These are phyloP conservation scores for Acacia confusa DNA, from an alignment of 306 rosid species.

Conservation along the genomic window DNA sequence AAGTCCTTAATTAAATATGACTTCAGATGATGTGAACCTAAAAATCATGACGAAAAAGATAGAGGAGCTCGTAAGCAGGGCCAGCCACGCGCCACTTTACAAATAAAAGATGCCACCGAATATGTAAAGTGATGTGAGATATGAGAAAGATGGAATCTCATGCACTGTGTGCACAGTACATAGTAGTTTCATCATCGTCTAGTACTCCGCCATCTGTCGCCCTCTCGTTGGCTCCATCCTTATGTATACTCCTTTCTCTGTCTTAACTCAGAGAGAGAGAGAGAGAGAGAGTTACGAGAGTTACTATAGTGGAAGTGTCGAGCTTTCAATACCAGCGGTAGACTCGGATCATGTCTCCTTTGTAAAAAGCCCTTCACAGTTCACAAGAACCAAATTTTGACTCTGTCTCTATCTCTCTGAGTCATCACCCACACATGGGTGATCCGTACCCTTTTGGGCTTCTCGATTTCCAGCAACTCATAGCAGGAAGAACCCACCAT, in stretches of 20 bases:
- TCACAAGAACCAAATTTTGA: not conserved
- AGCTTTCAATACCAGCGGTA: conserved; percentile 62
- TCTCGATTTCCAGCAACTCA: conserved; percentile 62
- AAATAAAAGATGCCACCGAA: conserved; percentile 34
- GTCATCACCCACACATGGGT: conserved; percentile 8
- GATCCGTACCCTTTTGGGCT: conserved; percentile 51
- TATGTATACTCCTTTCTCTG: not conserved
- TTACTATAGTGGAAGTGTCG: conserved; percentile 34
- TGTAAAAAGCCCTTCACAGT: conserved; percentile 12
- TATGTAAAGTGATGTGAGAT: conserved; percentile 24
- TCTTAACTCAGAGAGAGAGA: not conserved
- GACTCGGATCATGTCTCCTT: conserved; percentile 95
- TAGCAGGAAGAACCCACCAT: conserved; percentile 39
- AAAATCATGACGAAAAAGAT: not conserved
- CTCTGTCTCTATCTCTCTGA: not conserved
- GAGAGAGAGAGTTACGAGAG: not conserved
- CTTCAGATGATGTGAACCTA: not conserved
- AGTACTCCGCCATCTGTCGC: conserved; percentile 38
- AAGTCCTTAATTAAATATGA: not conserved
- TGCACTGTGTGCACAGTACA: conserved; percentile 3
- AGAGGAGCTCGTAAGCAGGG: not conserved
- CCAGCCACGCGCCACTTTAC: not conserved
- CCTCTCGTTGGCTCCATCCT: not conserved
- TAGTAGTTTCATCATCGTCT: conserved; percentile 7
- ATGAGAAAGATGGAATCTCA: conserved; percentile 33